These are phyloP conservation scores for Nicotiana paniculata DNA, from an alignment of 257 asterid genomes.

Conservation along the genomic window DNA sequence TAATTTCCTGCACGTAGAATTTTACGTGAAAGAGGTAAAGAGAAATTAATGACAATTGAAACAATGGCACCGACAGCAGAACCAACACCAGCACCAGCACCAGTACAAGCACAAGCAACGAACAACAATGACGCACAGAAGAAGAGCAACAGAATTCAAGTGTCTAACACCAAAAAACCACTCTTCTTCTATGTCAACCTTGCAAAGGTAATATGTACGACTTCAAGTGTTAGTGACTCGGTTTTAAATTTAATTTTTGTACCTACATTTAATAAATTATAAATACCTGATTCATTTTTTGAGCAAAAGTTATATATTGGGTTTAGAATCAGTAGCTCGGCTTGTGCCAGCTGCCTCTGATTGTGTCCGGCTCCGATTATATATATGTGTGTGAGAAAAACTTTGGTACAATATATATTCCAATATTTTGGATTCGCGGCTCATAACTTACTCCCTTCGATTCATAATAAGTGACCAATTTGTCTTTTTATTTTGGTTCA, in stretches of 20 bases:
- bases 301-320: too few relatives aligned
- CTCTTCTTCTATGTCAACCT: slow-evolving; percentile 61
- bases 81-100: neutral
- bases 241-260: too few relatives aligned
- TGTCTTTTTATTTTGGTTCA: too few relatives aligned
- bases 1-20: neutral
- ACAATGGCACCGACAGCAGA: slow-evolving; percentile 21
- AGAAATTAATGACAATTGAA: slow-evolving; percentile 36
- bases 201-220: slow-evolving; percentile 32
- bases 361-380: too few relatives aligned
- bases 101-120: slow-evolving; percentile 2
- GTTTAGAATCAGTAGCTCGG: too few relatives aligned
- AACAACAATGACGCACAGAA: slow-evolving; percentile 23
- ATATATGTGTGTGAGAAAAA: too few relatives aligned
- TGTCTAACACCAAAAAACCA: slow-evolving; percentile 56
- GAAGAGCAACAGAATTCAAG: slow-evolving; percentile 51
- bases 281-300: too few relatives aligned
- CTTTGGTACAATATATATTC: neutral
- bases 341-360: too few relatives aligned
- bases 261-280: too few relatives aligned
- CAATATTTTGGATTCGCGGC: neutral
- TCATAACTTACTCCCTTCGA: too few relatives aligned
- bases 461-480: too few relatives aligned
- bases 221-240: too few relatives aligned
- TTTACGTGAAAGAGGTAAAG: neutral